Evolutionary conservation across 176 grass and related monocot genomes (phyloP).

Genomic region (Juncus inflexus): DNA sequence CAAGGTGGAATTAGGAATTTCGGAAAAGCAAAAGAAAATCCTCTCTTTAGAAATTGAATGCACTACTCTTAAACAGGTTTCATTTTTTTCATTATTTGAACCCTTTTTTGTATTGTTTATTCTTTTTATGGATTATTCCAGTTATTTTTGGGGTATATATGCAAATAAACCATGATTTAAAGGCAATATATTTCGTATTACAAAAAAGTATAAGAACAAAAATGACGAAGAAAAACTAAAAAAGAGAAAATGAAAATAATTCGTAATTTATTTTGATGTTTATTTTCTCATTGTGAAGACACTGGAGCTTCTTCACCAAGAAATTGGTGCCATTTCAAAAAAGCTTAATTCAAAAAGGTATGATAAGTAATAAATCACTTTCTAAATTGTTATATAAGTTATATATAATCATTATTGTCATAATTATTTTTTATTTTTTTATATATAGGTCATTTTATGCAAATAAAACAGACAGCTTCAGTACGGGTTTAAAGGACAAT

Average conservation of each 20-base stretch:
- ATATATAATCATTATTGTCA: too few species aligned
- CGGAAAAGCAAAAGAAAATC: conserved; percentile 55
- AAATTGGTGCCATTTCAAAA: conserved; percentile 38
- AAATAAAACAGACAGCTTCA: conserved; percentile 45
- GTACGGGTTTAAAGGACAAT: conserved; percentile 45
- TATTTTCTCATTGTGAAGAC: conserved; percentile 39
- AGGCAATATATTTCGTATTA: background rate
- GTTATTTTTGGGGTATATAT: conserved; percentile 9
- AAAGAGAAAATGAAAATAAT: too few species aligned
- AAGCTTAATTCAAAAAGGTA: conserved; percentile 63
- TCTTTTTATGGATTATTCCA: background rate
- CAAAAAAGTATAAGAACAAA: background rate
- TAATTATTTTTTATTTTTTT: conserved; percentile 13
- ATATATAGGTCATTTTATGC: conserved; percentile 48
- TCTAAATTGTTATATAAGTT: too few species aligned
- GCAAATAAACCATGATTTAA: background rate
- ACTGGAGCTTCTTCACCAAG: conserved; percentile 77
- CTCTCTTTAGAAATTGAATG: conserved; percentile 46
- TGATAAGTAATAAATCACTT: background rate
- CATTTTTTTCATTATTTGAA: too few species aligned
- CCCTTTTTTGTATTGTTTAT: background rate
- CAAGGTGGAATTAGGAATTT: conserved; percentile 38
- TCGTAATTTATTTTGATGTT: too few species aligned
- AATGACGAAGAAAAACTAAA: too few species aligned
- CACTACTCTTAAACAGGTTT: conserved; percentile 61